Percentiles rank a stretch among this genome's conserved stretches.
These are phyloP conservation scores for Kingdonia uniflora DNA, from an alignment of 164 flowering plant genomes.

Conservation along the genomic window DNA sequence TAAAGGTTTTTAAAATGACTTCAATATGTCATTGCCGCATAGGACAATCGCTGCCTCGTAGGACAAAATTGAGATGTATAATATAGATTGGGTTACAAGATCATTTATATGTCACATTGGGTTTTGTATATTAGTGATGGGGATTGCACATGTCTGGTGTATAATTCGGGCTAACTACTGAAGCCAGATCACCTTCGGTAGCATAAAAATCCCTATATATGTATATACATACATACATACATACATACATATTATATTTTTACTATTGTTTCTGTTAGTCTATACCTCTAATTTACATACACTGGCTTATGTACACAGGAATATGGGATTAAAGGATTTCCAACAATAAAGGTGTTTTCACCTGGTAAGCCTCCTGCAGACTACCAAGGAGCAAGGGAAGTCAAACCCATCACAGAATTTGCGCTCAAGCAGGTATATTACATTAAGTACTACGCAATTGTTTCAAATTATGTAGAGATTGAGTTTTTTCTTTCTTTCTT, in stretches of 20 bases:
- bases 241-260: neutral
- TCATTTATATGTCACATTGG: no score
- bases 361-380: slow-evolving; percentile 92
- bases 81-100: no score
- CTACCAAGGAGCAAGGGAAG: slow-evolving; percentile 96
- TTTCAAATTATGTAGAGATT: neutral
- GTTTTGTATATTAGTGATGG: no score
- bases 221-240: no score
- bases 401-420: slow-evolving; percentile 79
- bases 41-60: no score
- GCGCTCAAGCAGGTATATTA: slow-evolving; percentile 67
- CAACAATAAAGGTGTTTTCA: slow-evolving; percentile 86
- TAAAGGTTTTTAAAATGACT: no score
- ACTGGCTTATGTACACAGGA: slow-evolving; percentile 37
- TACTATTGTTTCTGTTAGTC: neutral
- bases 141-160: no score
- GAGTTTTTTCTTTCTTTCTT: neutral
- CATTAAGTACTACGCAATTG: no score
- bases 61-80: no score
- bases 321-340: slow-evolving; percentile 89
- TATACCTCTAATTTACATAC: neutral
- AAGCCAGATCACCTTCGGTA: neutral
- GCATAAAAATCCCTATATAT: no score
- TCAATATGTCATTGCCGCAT: no score
- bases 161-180: no score